These are phyloP conservation scores for Paramecium caudatum DNA, from an alignment of 73 alveolate genomes.

Conservation along the genomic window DNA sequence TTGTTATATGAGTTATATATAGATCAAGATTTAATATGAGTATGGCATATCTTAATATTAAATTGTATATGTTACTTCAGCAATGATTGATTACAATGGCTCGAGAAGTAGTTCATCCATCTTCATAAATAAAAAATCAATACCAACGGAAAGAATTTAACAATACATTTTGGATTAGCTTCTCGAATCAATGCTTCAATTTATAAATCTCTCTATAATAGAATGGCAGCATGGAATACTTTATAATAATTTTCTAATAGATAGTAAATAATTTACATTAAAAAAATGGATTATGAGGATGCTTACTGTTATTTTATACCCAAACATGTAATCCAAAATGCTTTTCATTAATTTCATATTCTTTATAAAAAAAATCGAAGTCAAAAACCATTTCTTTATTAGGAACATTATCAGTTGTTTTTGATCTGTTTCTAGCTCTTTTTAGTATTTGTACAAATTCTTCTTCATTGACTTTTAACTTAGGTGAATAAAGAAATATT, in stretches of 20 bases:
- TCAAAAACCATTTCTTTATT: not conserved
- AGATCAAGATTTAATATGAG: slow-evolving; percentile 46
- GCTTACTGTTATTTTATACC: slow-evolving; percentile 28
- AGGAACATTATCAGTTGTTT: slow-evolving; percentile 3
- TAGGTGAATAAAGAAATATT: slow-evolving; percentile 32
- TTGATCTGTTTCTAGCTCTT: slow-evolving; percentile 12
- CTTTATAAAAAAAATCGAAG: slow-evolving; percentile 54
- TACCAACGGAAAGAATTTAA: slow-evolving; percentile 18
- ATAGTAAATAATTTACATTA: not conserved
- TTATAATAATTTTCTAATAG: not conserved
- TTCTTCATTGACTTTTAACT: slow-evolving; percentile 33
- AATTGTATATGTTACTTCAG: slow-evolving; percentile 1
- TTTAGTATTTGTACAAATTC: slow-evolving; percentile 45
- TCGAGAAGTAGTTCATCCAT: slow-evolving; percentile 22
- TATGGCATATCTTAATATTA: slow-evolving; percentile 6
- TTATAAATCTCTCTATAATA: slow-evolving; percentile 10
- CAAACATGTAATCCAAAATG: slow-evolving; percentile 50
- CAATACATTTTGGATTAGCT: slow-evolving; percentile 24
- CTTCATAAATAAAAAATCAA: not conserved
- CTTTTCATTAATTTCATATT: slow-evolving; percentile 32
- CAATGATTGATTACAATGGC: slow-evolving; percentile 27
- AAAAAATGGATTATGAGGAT: not conserved
- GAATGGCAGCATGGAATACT: slow-evolving; percentile 36
- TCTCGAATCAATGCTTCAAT: not conserved
- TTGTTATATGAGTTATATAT: slow-evolving; percentile 27